Evolutionary conservation across 129 eudicot genomes (phyloP).

Genomic region (Arctium lappa): DNA sequence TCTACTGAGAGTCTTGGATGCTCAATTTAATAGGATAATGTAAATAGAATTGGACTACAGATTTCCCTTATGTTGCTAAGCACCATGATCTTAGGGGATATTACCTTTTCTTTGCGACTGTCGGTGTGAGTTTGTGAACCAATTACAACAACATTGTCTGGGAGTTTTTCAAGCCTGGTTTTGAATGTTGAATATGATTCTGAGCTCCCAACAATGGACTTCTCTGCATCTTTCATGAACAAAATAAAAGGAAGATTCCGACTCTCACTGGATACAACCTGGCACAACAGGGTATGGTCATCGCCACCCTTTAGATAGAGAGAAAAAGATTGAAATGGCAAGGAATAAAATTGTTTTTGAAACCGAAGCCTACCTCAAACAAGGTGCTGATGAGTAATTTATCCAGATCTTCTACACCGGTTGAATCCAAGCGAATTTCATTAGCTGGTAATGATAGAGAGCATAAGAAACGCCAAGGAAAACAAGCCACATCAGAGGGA

Average conservation of each 20-base stretch:
- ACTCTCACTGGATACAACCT: slow-evolving; percentile 70
- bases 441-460: slow-evolving; percentile 43
- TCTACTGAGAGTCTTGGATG: not conserved
- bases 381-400: slow-evolving; percentile 47
- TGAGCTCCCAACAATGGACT: slow-evolving; percentile 67
- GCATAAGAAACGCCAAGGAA: not conserved
- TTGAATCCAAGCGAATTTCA: slow-evolving; percentile 63
- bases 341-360: not conserved
- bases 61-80: not conserved
- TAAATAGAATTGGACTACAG: not conserved
- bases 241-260: slow-evolving; percentile 75
- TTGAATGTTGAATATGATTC: slow-evolving; percentile 60
- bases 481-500: slow-evolving; percentile 5
- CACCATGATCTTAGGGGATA: not conserved
- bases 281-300: not conserved
- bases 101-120: slow-evolving; percentile 84
- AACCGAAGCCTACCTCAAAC: slow-evolving; percentile 56
- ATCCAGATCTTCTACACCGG: slow-evolving; percentile 67
- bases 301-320: not conserved
- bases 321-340: not conserved
- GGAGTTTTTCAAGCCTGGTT: slow-evolving; percentile 68
- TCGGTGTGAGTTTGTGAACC: slow-evolving; percentile 80
- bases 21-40: not conserved
- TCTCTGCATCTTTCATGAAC: slow-evolving; percentile 92
- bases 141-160: slow-evolving; percentile 78